Percentiles rank a stretch among this genome's conserved stretches.
Evolutionary conservation across 768 basidiomycete species (phyloP).

Genomic region (Agaricus subrufescens): DNA sequence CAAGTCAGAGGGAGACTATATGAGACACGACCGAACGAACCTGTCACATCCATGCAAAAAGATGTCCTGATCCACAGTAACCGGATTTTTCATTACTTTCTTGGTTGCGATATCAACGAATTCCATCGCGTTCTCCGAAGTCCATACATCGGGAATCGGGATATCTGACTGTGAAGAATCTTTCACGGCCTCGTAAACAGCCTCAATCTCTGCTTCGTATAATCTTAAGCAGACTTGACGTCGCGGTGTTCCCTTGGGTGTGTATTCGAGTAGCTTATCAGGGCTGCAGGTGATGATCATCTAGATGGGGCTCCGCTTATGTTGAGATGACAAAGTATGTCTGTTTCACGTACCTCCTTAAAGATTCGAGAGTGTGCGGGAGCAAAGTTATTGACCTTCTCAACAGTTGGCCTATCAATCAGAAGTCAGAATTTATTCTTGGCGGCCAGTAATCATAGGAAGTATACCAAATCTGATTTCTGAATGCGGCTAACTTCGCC

Average conservation of each 20-base stretch:
- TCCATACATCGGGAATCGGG: constrained; percentile 21
- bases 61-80: constrained; percentile 29
- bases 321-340: not conserved
- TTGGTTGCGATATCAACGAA: constrained; percentile 19
- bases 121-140: not conserved
- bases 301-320: constrained; percentile 15
- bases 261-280: constrained; percentile 29
- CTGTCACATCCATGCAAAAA: constrained; percentile 39
- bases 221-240: constrained; percentile 31
- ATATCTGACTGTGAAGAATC: constrained; percentile 24
- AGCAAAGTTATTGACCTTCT: constrained; percentile 26
- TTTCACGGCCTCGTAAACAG: constrained; percentile 28
- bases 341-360: constrained; percentile 29
- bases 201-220: constrained; percentile 36
- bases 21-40: constrained; percentile 11
- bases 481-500: constrained; percentile 23
- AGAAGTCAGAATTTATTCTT: not conserved
- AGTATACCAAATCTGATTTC: constrained; percentile 14
- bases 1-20: not conserved
- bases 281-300: constrained; percentile 35
- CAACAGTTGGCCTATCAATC: constrained; percentile 32
- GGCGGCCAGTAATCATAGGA: not conserved
- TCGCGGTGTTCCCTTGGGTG: constrained; percentile 24
- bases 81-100: constrained; percentile 21
- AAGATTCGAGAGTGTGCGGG: constrained; percentile 35